A percentile compares a stretch with the other conserved stretches of the same genome.
Evolutionary conservation across 2,329 filamentous ascomycete genomes (phyloP).

Genomic region (Penicillium hesseltinei): DNA sequence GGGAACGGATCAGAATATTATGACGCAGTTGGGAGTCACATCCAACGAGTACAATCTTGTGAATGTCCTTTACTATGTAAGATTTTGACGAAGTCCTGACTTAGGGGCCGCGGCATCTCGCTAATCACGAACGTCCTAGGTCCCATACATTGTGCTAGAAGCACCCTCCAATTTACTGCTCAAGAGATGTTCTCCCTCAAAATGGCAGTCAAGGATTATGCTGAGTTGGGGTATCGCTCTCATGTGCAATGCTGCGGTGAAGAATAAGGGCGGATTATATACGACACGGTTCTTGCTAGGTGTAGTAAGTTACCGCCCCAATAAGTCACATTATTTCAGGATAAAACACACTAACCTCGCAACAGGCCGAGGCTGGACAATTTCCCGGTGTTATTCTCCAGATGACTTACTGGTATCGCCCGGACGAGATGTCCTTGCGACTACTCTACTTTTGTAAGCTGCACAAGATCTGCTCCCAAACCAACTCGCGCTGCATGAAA

Average conservation of each 20-base stretch:
- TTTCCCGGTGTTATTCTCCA: slow-evolving; percentile 46
- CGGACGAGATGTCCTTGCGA: slow-evolving; percentile 45
- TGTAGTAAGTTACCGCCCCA: slow-evolving; percentile 23
- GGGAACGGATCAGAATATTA: slow-evolving; percentile 30
- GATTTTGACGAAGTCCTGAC: not conserved
- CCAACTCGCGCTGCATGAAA: slow-evolving; percentile 17
- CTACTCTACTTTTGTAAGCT: slow-evolving; percentile 48
- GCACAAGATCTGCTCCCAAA: not conserved
- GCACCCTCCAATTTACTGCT: slow-evolving; percentile 32
- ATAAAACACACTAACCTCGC: not conserved
- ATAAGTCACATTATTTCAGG: not conserved
- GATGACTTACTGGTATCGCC: slow-evolving; percentile 49
- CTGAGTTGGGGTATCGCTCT: slow-evolving; percentile 30
- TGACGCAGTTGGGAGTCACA: slow-evolving; percentile 30
- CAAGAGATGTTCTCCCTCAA: slow-evolving; percentile 30
- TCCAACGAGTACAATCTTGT: slow-evolving; percentile 35
- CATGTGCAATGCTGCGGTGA: slow-evolving; percentile 41
- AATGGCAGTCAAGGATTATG: slow-evolving; percentile 34
- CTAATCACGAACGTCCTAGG: slow-evolving; percentile 8
- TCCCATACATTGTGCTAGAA: slow-evolving; percentile 28
- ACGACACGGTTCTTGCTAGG: slow-evolving; percentile 44
- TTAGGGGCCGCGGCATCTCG: not conserved
- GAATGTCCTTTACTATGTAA: slow-evolving; percentile 38
- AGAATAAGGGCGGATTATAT: slow-evolving; percentile 40
- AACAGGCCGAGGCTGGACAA: slow-evolving; percentile 40